These are phyloP conservation scores for Setomelanomma holmii DNA, from an alignment of 2,329 filamentous ascomycete genomes.

Conservation along the genomic window DNA sequence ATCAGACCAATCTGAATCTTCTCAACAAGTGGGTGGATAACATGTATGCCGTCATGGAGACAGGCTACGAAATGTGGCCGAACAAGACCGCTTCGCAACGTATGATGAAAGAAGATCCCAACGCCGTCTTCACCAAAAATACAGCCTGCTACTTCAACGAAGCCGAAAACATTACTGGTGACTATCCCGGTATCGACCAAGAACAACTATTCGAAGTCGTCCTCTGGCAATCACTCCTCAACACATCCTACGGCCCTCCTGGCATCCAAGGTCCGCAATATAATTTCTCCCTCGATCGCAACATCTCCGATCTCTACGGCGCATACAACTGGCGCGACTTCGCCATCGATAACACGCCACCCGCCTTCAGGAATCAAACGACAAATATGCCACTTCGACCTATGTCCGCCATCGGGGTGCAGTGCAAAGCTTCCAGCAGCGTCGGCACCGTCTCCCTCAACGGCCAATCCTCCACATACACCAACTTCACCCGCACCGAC, in stretches of 20 bases:
- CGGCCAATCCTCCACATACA: slow-evolving; percentile 10
- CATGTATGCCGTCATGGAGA: slow-evolving; percentile 1
- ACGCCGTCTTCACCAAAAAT: background rate
- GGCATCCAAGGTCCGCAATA: background rate
- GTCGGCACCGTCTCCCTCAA: slow-evolving; percentile 12
- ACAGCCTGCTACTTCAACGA: slow-evolving; percentile 1
- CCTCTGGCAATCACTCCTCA: slow-evolving; percentile 2
- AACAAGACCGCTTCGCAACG: background rate
- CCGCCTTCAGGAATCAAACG: background rate
- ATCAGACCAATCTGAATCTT: background rate
- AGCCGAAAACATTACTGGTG: background rate
- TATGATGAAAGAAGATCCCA: background rate
- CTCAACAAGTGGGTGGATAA: background rate
- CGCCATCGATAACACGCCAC: background rate
- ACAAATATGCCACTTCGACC: background rate
- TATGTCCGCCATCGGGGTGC: slow-evolving; percentile 14
- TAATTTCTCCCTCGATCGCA: background rate
- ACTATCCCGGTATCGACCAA: slow-evolving; percentile 4
- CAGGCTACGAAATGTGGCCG: background rate
- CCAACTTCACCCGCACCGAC: slow-evolving; percentile 12
- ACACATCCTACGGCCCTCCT: background rate
- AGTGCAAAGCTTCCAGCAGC: slow-evolving; percentile 13
- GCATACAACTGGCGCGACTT: background rate
- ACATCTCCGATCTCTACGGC: slow-evolving; percentile 4
- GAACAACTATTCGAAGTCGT: slow-evolving; percentile 2